These are phyloP conservation scores for Seiridium unicorne DNA, from an alignment of 2,329 filamentous ascomycete species.

Conservation along the genomic window DNA sequence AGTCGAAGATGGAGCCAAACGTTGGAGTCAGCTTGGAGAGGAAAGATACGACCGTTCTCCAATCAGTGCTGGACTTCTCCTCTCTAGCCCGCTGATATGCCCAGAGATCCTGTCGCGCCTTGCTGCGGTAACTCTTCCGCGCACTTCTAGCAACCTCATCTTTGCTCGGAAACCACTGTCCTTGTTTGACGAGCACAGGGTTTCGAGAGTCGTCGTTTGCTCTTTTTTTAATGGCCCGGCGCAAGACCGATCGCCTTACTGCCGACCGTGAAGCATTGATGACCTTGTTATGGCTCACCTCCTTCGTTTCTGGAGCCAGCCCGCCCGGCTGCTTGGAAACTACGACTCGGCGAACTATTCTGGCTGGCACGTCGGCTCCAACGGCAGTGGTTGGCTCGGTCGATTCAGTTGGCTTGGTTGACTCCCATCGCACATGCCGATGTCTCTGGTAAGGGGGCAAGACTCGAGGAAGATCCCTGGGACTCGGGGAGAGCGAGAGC, in stretches of 20 bases:
- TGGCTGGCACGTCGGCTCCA: not conserved
- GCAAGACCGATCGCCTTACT: slow-evolving; percentile 8
- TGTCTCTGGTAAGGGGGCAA: not conserved
- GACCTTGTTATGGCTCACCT: not conserved
- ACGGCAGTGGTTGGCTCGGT: not conserved
- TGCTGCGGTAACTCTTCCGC: slow-evolving; percentile 17
- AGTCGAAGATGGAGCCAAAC: slow-evolving; percentile 19
- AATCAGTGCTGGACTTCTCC: slow-evolving; percentile 11
- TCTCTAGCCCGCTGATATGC: slow-evolving; percentile 9
- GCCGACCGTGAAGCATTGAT: slow-evolving; percentile 10
- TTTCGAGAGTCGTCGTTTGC: slow-evolving; percentile 4
- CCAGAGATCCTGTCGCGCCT: slow-evolving; percentile 17
- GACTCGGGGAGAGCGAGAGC: slow-evolving; percentile 27
- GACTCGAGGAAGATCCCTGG: slow-evolving; percentile 19
- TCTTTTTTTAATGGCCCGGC: slow-evolving; percentile 13
- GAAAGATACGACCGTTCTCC: slow-evolving; percentile 19
- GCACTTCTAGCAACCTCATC: slow-evolving; percentile 12
- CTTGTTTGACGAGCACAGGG: slow-evolving; percentile 13
- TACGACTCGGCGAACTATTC: not conserved
- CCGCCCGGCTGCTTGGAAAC: not conserved
- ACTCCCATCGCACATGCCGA: not conserved
- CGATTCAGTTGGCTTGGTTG: not conserved
- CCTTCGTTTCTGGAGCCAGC: not conserved
- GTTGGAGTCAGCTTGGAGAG: slow-evolving; percentile 23
- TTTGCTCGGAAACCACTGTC: slow-evolving; percentile 13